phyloP scores from a whole-genome alignment of 345 rosid genomes.

The Linum lewisii region DNA sequence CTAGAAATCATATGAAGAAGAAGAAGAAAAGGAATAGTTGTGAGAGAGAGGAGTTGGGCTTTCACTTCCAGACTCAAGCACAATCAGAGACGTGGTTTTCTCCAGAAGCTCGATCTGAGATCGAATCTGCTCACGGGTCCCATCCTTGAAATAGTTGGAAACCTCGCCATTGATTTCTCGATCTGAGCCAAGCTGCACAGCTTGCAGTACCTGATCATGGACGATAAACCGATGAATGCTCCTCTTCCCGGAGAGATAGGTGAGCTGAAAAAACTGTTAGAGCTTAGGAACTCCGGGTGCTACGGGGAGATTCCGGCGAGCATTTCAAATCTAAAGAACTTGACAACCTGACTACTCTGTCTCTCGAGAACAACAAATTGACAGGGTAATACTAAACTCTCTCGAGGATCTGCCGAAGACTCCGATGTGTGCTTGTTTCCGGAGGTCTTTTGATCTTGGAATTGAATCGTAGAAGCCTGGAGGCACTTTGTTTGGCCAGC shows the following conservation, averaged over 20 bases:
- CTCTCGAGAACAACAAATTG: constrained; percentile 67
- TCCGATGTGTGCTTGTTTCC: no score
- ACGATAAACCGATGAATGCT: constrained; percentile 60
- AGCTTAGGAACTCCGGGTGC: constrained; percentile 67
- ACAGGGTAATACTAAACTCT: constrained; percentile 55
- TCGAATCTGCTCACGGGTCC: constrained; percentile 49
- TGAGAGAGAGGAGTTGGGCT: no score
- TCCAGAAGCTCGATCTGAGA: constrained; percentile 83
- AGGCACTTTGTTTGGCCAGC: no score
- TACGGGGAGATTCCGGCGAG: constrained; percentile 53
- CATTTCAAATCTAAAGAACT: constrained; percentile 41
- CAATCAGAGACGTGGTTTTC: constrained; percentile 54
- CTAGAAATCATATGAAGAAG: no score
- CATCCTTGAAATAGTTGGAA: constrained; percentile 48
- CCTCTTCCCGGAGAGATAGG: constrained; percentile 57
- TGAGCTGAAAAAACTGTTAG: constrained; percentile 48
- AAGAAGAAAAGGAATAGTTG: no score
- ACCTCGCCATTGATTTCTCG: constrained; percentile 53
- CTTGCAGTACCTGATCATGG: constrained; percentile 81
- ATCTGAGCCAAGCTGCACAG: constrained; percentile 55
- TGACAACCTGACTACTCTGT: constrained; percentile 67
- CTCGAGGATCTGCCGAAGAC: constrained; percentile 45
- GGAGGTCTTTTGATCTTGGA: no score
- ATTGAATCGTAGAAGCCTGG: no score
- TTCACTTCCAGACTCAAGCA: no score